Evolutionary conservation across 305 asterid genomes (phyloP).

Genomic region (Fraxinus platypoda): DNA sequence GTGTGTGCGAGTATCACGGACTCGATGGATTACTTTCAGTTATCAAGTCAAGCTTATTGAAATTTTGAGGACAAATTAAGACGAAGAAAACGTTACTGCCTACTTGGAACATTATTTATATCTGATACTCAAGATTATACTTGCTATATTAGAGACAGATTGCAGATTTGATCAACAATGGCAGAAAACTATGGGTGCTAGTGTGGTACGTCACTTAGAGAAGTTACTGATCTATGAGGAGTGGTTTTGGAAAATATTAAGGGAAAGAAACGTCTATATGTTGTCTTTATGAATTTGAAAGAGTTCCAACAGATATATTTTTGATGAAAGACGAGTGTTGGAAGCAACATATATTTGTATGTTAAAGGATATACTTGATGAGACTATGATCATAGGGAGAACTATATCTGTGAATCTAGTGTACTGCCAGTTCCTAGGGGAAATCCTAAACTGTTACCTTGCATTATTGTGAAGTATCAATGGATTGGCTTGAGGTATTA

Average conservation of each 20-base stretch:
- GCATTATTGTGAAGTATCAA: not conserved
- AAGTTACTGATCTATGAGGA: not conserved
- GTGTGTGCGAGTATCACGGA: not conserved
- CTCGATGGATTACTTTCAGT: not conserved
- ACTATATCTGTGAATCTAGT: not conserved
- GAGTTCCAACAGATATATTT: not conserved
- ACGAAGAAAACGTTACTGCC: not conserved
- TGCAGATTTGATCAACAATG: not conserved
- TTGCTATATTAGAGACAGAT: not conserved
- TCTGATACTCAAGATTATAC: not conserved
- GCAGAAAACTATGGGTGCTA: not conserved
- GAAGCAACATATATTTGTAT: not conserved
- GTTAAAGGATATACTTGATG: not conserved
- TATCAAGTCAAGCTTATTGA: not conserved
- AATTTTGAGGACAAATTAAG: constrained; percentile 5
- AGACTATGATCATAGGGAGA: not conserved
- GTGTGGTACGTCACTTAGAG: not conserved
- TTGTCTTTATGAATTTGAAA: not conserved
- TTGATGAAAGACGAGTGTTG: not conserved
- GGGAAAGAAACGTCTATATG: not conserved
- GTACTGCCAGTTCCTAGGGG: not conserved
- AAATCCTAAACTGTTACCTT: not conserved
- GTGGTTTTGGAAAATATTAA: not conserved
- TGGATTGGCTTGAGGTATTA: not conserved
- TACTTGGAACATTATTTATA: not conserved